phyloP scores from a whole-genome alignment of 768 basidiomycete species.

The Macrocybe gigantea region DNA sequence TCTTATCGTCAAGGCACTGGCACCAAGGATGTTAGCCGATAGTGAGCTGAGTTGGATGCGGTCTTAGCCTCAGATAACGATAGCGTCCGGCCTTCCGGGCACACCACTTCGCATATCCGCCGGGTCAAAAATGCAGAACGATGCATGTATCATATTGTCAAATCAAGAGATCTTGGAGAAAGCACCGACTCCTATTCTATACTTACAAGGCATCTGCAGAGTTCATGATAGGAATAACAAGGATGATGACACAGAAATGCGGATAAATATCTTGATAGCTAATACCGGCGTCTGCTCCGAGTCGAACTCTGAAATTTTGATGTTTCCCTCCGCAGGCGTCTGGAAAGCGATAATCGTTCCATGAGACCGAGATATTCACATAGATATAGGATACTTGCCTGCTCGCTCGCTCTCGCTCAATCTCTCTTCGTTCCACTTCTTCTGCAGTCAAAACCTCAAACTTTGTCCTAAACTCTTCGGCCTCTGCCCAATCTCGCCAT shows the following conservation, averaged over 20 bases:
- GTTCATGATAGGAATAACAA: too few relatives aligned
- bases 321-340: conserved; percentile 33
- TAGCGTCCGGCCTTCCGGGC: too few relatives aligned
- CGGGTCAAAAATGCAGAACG: too few relatives aligned
- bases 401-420: conserved; percentile 81
- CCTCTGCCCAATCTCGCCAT: conserved; percentile 94
- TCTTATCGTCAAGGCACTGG: too few relatives aligned
- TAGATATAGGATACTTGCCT: conserved; percentile 31
- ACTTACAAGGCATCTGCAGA: too few relatives aligned
- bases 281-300: conserved; percentile 26
- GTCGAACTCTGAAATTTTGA: conserved; percentile 38
- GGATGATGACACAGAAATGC: background rate
- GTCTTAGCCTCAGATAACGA: too few relatives aligned
- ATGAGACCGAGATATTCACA: background rate
- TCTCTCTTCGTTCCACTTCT: conserved; percentile 87
- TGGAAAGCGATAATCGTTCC: conserved; percentile 9
- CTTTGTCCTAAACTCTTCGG: conserved; percentile 83
- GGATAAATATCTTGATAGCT: conserved; percentile 15
- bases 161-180: too few relatives aligned
- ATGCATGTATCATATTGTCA: too few relatives aligned
- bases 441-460: conserved; percentile 85
- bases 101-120: too few relatives aligned
- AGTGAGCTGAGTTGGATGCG: too few relatives aligned
- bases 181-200: too few relatives aligned
- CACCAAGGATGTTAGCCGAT: too few relatives aligned